phyloP scores from a whole-genome alignment of 2,329 filamentous ascomycete genomes.

The Helminthosporium solani region DNA sequence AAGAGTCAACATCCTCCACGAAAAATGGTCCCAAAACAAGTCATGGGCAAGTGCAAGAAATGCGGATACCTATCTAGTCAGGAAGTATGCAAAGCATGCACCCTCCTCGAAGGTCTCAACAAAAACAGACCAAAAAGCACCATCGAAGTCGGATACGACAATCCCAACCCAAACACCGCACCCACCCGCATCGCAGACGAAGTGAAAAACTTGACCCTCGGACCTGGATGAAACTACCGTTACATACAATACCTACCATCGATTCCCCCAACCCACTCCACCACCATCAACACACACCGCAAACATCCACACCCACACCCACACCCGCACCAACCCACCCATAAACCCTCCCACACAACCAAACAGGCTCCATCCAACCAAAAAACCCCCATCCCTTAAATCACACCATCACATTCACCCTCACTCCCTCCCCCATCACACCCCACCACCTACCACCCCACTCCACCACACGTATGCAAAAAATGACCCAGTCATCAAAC shows the following conservation, averaged over 20 bases:
- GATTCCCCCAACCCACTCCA: not conserved
- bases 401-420: no score
- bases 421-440: not conserved
- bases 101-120: slow-evolving; percentile 84
- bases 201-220: slow-evolving; percentile 23
- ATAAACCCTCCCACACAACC: no score
- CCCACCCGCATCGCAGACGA: slow-evolving; percentile 24
- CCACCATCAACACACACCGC: not conserved
- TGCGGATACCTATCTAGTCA: slow-evolving; percentile 98
- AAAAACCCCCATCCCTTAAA: no score
- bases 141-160: slow-evolving; percentile 33
- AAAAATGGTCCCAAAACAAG: slow-evolving; percentile 56
- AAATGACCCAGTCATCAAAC: not conserved
- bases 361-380: no score
- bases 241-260: not conserved
- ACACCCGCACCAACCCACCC: no score
- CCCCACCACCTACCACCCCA: not conserved
- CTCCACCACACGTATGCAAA: not conserved
- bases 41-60: slow-evolving; percentile 77
- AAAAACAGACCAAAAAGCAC: slow-evolving; percentile 58
- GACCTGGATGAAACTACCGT: slow-evolving; percentile 16
- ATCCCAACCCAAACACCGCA: not conserved
- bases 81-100: slow-evolving; percentile 89
- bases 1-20: slow-evolving; percentile 22
- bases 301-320: no score